Conservation (phyloP, 805 yeast species). For the Myxozyma sirexii region DNA sequence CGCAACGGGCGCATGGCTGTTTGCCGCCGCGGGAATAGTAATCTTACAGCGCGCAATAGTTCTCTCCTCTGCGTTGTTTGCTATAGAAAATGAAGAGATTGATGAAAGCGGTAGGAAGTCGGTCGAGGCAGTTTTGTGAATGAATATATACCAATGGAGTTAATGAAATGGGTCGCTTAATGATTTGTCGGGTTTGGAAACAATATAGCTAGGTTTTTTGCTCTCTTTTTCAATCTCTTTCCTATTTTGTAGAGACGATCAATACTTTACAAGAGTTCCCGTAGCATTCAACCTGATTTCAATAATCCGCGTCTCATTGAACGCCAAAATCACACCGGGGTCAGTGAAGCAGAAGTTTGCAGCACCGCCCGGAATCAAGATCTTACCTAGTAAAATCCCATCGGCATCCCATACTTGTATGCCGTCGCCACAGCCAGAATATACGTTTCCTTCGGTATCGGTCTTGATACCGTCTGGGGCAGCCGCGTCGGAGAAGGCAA, state of each 20-base stretch:
- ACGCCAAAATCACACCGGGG: conserved; percentile 35
- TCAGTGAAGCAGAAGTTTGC: conserved; percentile 40
- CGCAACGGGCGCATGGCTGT: conserved; percentile 16
- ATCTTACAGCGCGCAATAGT: not conserved
- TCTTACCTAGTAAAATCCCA: conserved; percentile 38
- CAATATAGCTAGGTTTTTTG: not conserved
- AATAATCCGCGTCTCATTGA: conserved; percentile 35
- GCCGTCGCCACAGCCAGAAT: conserved; percentile 40
- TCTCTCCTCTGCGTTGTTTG: not conserved
- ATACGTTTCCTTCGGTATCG: conserved; percentile 38
- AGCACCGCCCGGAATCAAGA: conserved; percentile 36
- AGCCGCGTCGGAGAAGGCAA: conserved; percentile 38
- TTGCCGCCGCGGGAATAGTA: conserved; percentile 10
- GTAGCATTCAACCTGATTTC: conserved; percentile 32
- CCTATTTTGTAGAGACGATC: not conserved
- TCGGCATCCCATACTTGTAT: conserved; percentile 39
- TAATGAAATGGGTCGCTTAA: too few relatives aligned
- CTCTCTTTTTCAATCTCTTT: not conserved
- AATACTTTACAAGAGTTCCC: conserved; percentile 26
- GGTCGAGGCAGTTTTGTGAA: not conserved
- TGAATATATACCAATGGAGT: too few relatives aligned
- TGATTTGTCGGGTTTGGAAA: too few relatives aligned
- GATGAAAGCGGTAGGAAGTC: not conserved
- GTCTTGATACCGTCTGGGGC: conserved; percentile 41
- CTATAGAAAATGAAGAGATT: not conserved